Base-by-base conservation (phyloP, 148 eudicot genomes). In the Hydrangea macrophylla region DNA sequence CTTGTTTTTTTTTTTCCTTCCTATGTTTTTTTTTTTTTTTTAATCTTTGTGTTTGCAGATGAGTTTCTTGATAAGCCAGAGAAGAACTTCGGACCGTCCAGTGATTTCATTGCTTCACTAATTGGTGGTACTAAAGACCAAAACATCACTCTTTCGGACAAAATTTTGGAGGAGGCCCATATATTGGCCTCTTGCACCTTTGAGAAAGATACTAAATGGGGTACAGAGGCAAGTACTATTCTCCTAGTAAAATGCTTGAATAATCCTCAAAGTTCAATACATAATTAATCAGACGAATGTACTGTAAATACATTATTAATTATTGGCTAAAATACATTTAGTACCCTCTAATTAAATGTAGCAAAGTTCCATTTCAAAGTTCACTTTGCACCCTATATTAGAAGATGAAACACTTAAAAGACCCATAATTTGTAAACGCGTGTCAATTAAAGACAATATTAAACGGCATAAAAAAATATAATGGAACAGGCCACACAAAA, bases 191-290 rank as follows among this genome's bases (percentile, higher is more conserved):
- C 86, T 55, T 88, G 92, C 72, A 68, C 68, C 7, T 88, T 72
- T 61, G 92, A 88, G 70, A 36, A 75, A 7, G 56, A 75, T 80
- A 83, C 92, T 22, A 69, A 60, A 66, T 88, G 92, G 92, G 92
- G 92, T 11, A 48, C 65, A 36, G 78, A 81, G 76, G 89, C 73
- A 75, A 84, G 85, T 81, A 44, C 40, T 64, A 28, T n/a, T n/a
- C 76, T 77, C 58, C 76, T 2, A 2, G 0, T 26, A 55, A 2
- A 13, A n/a, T 25, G 30, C 28, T 13, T n/a, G 8, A 2, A n/a
- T 35, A 18, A 35, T 1, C 8, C 23, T 5, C 31, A 18, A 39
- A 12, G 6, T 31, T 26, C n/a, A 44, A 2, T 60, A 1, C 64
- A 60, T 8, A 1, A 1, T 60, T 17, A 8, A 60, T 4, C 20